Percentiles rank a stretch among this genome's conserved stretches.
Conservation (phyloP, 1,284 basidiomycete species). For the Leccinum subrobustum region DNA sequence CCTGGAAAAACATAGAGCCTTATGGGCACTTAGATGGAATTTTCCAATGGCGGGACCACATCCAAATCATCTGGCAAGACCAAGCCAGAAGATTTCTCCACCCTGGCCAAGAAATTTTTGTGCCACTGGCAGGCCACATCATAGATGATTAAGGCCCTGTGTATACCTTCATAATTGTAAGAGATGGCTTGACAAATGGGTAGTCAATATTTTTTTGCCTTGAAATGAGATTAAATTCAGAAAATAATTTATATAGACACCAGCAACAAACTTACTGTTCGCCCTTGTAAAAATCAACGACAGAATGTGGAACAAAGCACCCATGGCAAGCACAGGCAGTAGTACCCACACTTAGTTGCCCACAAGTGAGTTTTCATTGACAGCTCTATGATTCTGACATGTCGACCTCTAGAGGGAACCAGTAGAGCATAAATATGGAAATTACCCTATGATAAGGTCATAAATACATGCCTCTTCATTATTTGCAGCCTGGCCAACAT, state of each 20-base stretch:
- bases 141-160: slow-evolving; percentile 11
- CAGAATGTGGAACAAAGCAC: no score
- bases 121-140: slow-evolving; percentile 17
- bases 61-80: slow-evolving; percentile 6
- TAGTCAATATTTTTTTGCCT: slow-evolving; percentile 22
- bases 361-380: slow-evolving; percentile 3
- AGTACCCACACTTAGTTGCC: not conserved
- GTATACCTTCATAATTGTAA: slow-evolving; percentile 7
- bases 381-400: no score
- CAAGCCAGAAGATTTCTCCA: not conserved
- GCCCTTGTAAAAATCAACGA: no score
- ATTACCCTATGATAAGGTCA: not conserved
- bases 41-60: slow-evolving; percentile 9
- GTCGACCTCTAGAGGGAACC: no score
- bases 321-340: no score
- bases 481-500: not conserved
- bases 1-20: slow-evolving; percentile 7
- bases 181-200: slow-evolving; percentile 10
- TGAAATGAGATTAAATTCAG: not conserved
- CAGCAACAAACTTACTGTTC: slow-evolving; percentile 3
- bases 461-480: slow-evolving; percentile 6
- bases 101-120: slow-evolving; percentile 5
- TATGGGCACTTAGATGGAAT: slow-evolving; percentile 15
- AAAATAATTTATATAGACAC: not conserved
- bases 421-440: no score